A percentile compares a stretch with the other conserved stretches of the same genome.
Conservation (phyloP, 129 eudicot genomes). For the Tanacetum coccineum region DNA sequence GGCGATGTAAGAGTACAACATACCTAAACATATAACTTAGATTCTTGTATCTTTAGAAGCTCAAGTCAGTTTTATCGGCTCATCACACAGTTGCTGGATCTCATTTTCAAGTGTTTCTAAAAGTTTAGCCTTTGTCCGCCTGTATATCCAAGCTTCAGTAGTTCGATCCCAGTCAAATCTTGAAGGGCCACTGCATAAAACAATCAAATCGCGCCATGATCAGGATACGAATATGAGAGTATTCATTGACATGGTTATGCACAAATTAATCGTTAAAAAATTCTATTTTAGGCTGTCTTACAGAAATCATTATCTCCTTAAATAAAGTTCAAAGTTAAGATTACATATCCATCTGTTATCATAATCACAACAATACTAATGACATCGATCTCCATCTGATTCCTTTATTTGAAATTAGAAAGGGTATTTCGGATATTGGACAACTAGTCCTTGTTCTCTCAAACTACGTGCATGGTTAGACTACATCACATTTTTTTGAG, state of each 20-base stretch:
- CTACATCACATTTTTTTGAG: neutral
- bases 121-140: slow-evolving; percentile 69
- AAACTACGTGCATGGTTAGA: no score
- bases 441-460: neutral
- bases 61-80: slow-evolving; percentile 57
- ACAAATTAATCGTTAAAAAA: no score
- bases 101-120: slow-evolving; percentile 56
- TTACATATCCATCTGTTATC: no score
- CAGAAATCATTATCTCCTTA: no score
- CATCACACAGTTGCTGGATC: slow-evolving; percentile 71
- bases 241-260: neutral
- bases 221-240: neutral
- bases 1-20: slow-evolving; percentile 8
- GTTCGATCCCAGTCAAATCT: slow-evolving; percentile 89
- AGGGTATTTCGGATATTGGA: neutral
- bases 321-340: no score
- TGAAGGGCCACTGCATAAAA: slow-evolving; percentile 86
- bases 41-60: neutral
- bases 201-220: neutral
- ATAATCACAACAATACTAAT: no score
- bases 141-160: slow-evolving; percentile 72
- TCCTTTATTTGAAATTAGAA: neutral
- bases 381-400: no score
- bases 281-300: no score
- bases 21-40: neutral